Conservation (phyloP, 1,284 basidiomycete species). For the Abortiporus biennis region DNA sequence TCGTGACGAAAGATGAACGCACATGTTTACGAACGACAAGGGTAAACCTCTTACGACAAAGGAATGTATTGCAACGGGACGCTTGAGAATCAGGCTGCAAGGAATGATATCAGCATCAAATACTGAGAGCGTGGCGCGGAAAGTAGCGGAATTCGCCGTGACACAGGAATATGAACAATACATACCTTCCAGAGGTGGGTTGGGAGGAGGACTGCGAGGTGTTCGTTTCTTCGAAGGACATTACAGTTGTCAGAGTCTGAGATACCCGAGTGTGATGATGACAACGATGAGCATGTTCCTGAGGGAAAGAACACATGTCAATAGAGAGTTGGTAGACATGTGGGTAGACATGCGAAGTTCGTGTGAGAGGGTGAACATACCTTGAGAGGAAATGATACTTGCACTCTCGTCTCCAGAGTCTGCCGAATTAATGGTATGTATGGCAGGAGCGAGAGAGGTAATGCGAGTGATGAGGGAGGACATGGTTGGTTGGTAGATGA, state of each 20-base stretch:
- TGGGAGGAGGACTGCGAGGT: constrained; percentile 69
- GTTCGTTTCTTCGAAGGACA: constrained; percentile 41
- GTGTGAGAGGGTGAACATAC: constrained; percentile 20
- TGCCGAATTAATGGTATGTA: not conserved
- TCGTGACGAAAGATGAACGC: constrained; percentile 24
- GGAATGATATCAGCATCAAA: constrained; percentile 8
- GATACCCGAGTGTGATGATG: constrained; percentile 1
- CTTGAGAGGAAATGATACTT: constrained; percentile 23
- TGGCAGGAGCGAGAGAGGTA: not conserved
- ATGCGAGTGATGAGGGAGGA: no score
- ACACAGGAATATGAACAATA: constrained; percentile 11
- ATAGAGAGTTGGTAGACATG: not conserved
- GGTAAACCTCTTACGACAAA: constrained; percentile 56
- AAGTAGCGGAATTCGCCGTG: constrained; percentile 4
- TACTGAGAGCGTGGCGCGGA: not conserved
- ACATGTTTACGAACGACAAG: constrained; percentile 70
- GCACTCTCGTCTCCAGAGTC: constrained; percentile 15
- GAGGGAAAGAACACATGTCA: not conserved
- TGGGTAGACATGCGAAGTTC: no score
- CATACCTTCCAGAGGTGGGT: constrained; percentile 68
- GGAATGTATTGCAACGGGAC: constrained; percentile 61
- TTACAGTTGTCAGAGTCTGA: constrained; percentile 1
- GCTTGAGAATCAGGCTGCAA: constrained; percentile 55
- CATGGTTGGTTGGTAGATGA: no score
- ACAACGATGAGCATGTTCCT: constrained; percentile 7